Evolutionary conservation across 2,329 filamentous ascomycete species (phyloP).

Genomic region (Talaromyces sp.): DNA sequence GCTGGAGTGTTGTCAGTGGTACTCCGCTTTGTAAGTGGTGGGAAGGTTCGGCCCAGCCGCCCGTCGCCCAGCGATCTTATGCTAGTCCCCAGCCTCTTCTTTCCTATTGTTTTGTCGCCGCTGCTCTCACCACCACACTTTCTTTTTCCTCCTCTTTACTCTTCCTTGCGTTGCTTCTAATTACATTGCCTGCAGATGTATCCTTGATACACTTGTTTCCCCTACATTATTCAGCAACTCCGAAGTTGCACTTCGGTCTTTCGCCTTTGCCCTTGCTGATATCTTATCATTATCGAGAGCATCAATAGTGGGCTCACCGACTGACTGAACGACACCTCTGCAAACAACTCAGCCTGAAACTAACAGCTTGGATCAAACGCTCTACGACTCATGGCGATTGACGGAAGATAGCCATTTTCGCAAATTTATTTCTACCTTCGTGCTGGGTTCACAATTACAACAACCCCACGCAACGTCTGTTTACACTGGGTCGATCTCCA

Average conservation of each 20-base stretch:
- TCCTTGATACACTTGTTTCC: neutral
- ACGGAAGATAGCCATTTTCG: neutral
- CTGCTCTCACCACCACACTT: neutral
- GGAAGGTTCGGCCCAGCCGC: conserved; percentile 19
- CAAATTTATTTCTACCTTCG: neutral
- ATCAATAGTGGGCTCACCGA: neutral
- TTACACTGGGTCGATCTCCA: neutral
- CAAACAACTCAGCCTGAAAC: neutral
- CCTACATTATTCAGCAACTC: neutral
- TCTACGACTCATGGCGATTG: neutral
- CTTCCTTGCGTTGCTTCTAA: neutral
- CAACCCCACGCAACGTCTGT: neutral
- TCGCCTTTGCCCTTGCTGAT: conserved; percentile 1
- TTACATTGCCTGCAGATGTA: neutral
- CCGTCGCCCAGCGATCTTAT: conserved; percentile 15
- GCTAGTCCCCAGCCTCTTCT: conserved; percentile 15
- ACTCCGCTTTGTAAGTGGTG: conserved; percentile 14
- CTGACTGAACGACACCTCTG: neutral
- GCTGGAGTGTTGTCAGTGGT: neutral
- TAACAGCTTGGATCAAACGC: neutral
- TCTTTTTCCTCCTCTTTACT: conserved; percentile 1
- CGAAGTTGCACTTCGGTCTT: conserved; percentile 4
- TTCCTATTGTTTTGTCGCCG: conserved; percentile 4
- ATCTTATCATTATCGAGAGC: neutral
- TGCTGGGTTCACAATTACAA: neutral